Evolutionary conservation across 176 grass and related monocot genomes (phyloP).

Genomic region (Stipa capillata): DNA sequence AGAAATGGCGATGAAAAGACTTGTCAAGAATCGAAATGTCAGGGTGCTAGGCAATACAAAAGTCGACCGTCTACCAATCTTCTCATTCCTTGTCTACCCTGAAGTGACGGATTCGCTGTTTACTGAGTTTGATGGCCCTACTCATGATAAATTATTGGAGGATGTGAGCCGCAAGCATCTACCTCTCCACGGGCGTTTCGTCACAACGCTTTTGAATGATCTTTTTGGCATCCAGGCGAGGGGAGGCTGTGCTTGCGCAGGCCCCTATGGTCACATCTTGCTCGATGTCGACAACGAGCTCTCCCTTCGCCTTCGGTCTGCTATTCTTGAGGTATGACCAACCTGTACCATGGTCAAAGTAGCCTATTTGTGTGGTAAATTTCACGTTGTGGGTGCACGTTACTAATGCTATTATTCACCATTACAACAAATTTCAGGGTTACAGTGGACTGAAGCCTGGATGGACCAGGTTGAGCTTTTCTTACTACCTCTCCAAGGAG

Average conservation of each 20-base stretch:
- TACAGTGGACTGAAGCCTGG: slow-evolving; percentile 75
- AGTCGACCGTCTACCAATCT: slow-evolving; percentile 42
- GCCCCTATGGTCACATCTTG: slow-evolving; percentile 61
- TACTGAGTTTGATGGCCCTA: neutral
- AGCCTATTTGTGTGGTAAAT: neutral
- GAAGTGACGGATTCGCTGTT: neutral
- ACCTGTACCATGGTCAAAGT: neutral
- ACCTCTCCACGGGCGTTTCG: slow-evolving; percentile 67
- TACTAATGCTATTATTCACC: neutral
- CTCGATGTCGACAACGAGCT: slow-evolving; percentile 35
- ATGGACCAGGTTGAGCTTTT: slow-evolving; percentile 75
- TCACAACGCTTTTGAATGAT: slow-evolving; percentile 60
- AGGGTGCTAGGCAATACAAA: slow-evolving; percentile 48
- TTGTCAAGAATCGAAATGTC: slow-evolving; percentile 29
- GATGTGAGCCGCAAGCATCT: neutral
- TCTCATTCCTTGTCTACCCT: slow-evolving; percentile 72
- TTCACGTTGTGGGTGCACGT: no score
- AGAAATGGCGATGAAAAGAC: slow-evolving; percentile 31
- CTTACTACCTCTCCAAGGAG: slow-evolving; percentile 60
- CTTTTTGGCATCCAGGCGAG: slow-evolving; percentile 84
- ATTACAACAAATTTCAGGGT: slow-evolving; percentile 32
- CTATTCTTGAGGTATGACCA: slow-evolving; percentile 37
- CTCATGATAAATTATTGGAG: neutral
- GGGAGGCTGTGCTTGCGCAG: slow-evolving; percentile 70
- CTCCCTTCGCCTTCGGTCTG: slow-evolving; percentile 52